Base-by-base conservation (phyloP, 2,329 filamentous ascomycete species). In the Epichloe typhina region DNA sequence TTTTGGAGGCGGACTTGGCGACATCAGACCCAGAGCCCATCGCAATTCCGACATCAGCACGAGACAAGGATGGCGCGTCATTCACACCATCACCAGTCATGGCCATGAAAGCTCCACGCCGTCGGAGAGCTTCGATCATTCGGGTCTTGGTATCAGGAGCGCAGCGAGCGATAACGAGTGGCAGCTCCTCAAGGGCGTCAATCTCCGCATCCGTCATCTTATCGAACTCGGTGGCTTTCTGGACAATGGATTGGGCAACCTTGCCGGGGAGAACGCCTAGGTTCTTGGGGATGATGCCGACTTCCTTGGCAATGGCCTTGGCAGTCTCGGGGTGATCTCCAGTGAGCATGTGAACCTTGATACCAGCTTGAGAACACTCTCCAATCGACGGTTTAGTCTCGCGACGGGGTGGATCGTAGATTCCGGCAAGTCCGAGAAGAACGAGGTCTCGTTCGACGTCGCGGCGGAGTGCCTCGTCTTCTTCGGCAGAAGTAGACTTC, bases 1-100 rank as follows among this genome's bases (percentile, higher is more conserved):
- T 91, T 63, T 80, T 84, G 17, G 83, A 77, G 0, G 87, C 87
- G 42, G 84, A 86, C 66, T 93, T 94, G 54, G 88, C 88, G 6
- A 94, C 88, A 58, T 93, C 88, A 11, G 83, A 88, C 2, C 88
- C 88, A 13, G 84, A 83, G n/a, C 88, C 88, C 88, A 94, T 94
- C 50, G 87, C 87, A 57, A 93, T 95, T 56, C 86, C 88, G 5
- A 95, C 86, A 61, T 95, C 88, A 2, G 87, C 84, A 43, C 80
- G 77, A 58, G 87, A 86, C 36, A 94, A 74, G 4, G 86, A 88
- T 0, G 88, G 88, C 2, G 86, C 86, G 62, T 94, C 88, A 62
- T 94, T 94, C 55, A 93, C 88, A 45, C 88, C 88, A 59, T 94
- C 88, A 52, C 88, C 88, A 17, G 87, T 93, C 87, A 94, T 93